These are phyloP conservation scores for Paramyrothecium roridum DNA, from an alignment of 2,329 filamentous ascomycete species.

Conservation along the genomic window DNA sequence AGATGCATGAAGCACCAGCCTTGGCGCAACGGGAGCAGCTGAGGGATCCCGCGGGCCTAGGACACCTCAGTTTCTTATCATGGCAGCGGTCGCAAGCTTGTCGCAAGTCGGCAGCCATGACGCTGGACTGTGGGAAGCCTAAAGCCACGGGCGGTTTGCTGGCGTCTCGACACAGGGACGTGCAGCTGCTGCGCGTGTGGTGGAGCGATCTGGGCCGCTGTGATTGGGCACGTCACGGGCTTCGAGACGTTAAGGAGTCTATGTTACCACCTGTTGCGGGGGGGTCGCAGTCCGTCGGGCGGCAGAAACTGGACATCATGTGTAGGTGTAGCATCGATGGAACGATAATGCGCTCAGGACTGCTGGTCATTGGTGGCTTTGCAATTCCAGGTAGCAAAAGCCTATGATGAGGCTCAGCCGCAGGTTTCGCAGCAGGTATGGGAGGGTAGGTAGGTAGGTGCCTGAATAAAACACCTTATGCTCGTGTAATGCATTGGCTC, in stretches of 20 bases:
- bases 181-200: no score
- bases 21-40: conserved; percentile 39
- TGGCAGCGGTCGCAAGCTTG: conserved; percentile 43
- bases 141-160: background rate
- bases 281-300: no score
- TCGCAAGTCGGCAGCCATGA: conserved; percentile 20
- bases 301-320: background rate
- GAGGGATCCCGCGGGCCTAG: conserved; percentile 30
- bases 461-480: no score
- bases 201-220: no score
- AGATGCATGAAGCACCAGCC: conserved; percentile 35
- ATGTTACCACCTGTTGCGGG: no score
- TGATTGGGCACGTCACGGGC: no score
- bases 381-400: background rate
- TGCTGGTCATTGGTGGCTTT: background rate
- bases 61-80: conserved; percentile 43
- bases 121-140: background rate
- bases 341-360: background rate
- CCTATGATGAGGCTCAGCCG: no score
- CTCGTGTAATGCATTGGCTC: no score
- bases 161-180: no score
- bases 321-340: background rate
- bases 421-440: no score
- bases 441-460: no score
- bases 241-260: no score